These are phyloP conservation scores for Luffa acutangula DNA, from an alignment of 306 rosid species.

Conservation along the genomic window DNA sequence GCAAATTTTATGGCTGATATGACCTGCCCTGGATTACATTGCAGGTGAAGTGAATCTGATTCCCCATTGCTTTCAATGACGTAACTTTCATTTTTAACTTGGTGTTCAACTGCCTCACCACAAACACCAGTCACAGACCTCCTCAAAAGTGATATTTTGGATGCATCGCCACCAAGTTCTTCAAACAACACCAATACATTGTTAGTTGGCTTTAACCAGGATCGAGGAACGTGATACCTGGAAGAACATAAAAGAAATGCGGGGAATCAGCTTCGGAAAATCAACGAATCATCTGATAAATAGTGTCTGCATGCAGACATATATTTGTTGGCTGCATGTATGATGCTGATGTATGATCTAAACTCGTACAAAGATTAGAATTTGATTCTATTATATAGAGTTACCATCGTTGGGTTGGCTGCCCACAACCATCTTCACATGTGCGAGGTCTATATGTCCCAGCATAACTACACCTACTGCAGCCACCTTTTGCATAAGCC, in stretches of 20 bases:
- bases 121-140: slow-evolving; percentile 36
- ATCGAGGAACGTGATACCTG: slow-evolving; percentile 94
- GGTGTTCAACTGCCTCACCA: slow-evolving; percentile 25
- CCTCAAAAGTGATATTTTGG: slow-evolving; percentile 49
- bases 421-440: slow-evolving; percentile 78
- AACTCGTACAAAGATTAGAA: background rate
- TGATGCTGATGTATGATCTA: background rate
- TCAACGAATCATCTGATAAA: background rate
- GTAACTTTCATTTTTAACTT: slow-evolving; percentile 10
- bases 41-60: slow-evolving; percentile 15
- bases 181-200: slow-evolving; percentile 70
- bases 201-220: slow-evolving; percentile 84
- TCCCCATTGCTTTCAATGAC: slow-evolving; percentile 12
- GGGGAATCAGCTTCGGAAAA: background rate
- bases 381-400: background rate
- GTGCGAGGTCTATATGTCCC: slow-evolving; percentile 52
- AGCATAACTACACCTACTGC: slow-evolving; percentile 51
- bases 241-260: slow-evolving; percentile 3
- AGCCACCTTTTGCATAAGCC: slow-evolving; percentile 72
- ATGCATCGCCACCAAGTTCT: slow-evolving; percentile 90
- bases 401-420: slow-evolving; percentile 89
- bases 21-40: slow-evolving; percentile 24
- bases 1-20: slow-evolving; percentile 30
- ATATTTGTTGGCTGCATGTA: background rate
- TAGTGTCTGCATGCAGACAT: background rate